Evolutionary conservation across 331 rosid genomes (phyloP).

Genomic region (Quercus tomentella): DNA sequence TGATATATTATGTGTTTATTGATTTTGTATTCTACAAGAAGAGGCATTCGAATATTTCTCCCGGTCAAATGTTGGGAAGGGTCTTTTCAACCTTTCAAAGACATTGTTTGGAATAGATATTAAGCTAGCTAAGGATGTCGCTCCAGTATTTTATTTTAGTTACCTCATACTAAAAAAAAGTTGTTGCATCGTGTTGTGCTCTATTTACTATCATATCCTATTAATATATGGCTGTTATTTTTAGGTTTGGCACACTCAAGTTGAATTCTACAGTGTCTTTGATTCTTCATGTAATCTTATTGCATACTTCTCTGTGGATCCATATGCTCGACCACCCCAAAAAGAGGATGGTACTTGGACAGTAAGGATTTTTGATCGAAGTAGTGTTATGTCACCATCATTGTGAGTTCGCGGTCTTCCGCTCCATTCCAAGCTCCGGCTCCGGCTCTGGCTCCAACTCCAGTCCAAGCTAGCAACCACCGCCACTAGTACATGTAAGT

Average conservation of each 20-base stretch:
- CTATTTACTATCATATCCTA: constrained; percentile 1
- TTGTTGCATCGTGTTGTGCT: constrained; percentile 5
- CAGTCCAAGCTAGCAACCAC: too few relatives aligned
- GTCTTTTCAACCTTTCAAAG: constrained; percentile 81
- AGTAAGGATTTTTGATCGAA: constrained; percentile 84
- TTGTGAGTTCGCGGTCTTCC: too few relatives aligned
- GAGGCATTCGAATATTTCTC: constrained; percentile 88
- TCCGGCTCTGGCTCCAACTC: too few relatives aligned
- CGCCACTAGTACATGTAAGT: too few relatives aligned
- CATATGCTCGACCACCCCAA: constrained; percentile 83
- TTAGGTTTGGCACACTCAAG: constrained; percentile 91
- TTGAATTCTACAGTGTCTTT: constrained; percentile 67
- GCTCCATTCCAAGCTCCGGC: too few relatives aligned
- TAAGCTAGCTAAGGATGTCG: constrained; percentile 80
- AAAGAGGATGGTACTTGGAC: constrained; percentile 96
- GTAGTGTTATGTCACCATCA: constrained; percentile 58
- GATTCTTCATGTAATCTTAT: constrained; percentile 67
- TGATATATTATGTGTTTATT: background rate
- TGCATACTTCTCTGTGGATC: constrained; percentile 88
- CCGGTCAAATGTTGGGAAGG: constrained; percentile 82
- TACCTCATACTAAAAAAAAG: background rate
- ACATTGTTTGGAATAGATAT: constrained; percentile 76
- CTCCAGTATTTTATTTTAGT: constrained; percentile 48
- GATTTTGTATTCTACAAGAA: constrained; percentile 52
- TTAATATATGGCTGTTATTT: constrained; percentile 20